Percentiles rank a stretch among this genome's conserved stretches.
Conservation (phyloP, 2,329 filamentous ascomycete species). For the Trichoderma pleuroti region DNA sequence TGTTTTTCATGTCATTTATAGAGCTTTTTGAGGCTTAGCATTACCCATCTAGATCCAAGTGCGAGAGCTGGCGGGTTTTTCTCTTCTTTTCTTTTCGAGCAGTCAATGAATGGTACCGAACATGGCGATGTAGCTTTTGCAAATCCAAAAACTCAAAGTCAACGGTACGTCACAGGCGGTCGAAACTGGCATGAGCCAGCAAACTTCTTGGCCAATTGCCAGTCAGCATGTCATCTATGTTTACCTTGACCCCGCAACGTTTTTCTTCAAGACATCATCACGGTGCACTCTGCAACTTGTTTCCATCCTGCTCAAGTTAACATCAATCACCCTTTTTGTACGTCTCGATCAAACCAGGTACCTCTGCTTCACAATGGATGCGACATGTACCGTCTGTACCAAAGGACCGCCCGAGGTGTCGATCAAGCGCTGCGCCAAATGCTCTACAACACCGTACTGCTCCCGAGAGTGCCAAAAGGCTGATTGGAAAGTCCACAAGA, state of each 20-base stretch:
- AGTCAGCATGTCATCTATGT: too few relatives aligned
- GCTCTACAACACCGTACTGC: not conserved
- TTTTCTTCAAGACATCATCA: too few relatives aligned
- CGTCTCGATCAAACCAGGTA: not conserved
- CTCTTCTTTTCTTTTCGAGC: not conserved
- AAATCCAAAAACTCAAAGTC: not conserved
- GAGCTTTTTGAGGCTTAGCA: not conserved
- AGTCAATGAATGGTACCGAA: not conserved
- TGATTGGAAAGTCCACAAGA: slow-evolving; percentile 17
- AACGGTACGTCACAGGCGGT: not conserved
- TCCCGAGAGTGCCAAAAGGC: not conserved
- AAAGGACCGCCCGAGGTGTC: not conserved
- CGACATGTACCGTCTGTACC: not conserved
- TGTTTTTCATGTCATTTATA: not conserved
- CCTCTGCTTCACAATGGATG: not conserved
- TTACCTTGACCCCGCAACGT: too few relatives aligned
- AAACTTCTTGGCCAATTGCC: too few relatives aligned
- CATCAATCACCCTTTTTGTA: too few relatives aligned
- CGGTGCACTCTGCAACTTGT: not conserved
- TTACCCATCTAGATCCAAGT: not conserved
- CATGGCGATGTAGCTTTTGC: not conserved
- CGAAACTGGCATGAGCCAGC: not conserved
- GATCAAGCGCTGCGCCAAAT: not conserved
- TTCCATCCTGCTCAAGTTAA: not conserved
- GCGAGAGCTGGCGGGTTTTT: not conserved